Percentiles rank a stretch among this genome's conserved stretches.
These are phyloP conservation scores for Grifola frondosa DNA, from an alignment of 1,284 basidiomycete genomes.

Conservation along the genomic window DNA sequence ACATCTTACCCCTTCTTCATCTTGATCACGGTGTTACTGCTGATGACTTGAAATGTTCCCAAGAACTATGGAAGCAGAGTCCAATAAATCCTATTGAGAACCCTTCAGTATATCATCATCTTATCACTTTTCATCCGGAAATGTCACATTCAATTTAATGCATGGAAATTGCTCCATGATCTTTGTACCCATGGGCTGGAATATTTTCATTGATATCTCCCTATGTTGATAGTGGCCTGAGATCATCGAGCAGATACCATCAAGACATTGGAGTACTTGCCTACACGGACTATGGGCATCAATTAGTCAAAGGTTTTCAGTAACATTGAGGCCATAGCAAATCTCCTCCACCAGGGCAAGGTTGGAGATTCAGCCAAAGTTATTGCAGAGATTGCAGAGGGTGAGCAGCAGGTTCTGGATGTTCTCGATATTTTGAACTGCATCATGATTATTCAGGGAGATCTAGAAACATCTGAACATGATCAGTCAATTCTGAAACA, in stretches of 20 bases:
- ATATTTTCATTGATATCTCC: constrained; percentile 23
- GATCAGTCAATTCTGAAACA: constrained; percentile 6
- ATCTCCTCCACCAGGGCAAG: constrained; percentile 27
- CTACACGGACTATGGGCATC: constrained; percentile 27
- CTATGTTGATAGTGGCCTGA: constrained; percentile 23
- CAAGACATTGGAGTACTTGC: constrained; percentile 25
- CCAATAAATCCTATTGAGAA: constrained; percentile 5
- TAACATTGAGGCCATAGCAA: constrained; percentile 25
- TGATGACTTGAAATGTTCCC: constrained; percentile 30
- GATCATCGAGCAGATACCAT: constrained; percentile 30
- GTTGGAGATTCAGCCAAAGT: constrained; percentile 21
- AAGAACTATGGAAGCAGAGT: constrained; percentile 30
- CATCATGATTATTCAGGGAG: constrained; percentile 12
- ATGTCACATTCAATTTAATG: constrained; percentile 21
- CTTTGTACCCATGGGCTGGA: constrained; percentile 25
- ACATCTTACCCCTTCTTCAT: constrained; percentile 29
- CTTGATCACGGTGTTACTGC: constrained; percentile 24
- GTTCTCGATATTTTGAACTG: constrained; percentile 2
- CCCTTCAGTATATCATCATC: constrained; percentile 5
- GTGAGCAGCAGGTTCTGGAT: too few species aligned
- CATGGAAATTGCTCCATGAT: constrained; percentile 26
- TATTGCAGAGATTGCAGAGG: background rate
- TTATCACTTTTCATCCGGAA: constrained; percentile 18
- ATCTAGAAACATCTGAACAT: constrained; percentile 18
- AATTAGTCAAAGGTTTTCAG: constrained; percentile 24